Base-by-base conservation (phyloP, 768 basidiomycete genomes). In the Tylopilus cervinicoccineus region DNA sequence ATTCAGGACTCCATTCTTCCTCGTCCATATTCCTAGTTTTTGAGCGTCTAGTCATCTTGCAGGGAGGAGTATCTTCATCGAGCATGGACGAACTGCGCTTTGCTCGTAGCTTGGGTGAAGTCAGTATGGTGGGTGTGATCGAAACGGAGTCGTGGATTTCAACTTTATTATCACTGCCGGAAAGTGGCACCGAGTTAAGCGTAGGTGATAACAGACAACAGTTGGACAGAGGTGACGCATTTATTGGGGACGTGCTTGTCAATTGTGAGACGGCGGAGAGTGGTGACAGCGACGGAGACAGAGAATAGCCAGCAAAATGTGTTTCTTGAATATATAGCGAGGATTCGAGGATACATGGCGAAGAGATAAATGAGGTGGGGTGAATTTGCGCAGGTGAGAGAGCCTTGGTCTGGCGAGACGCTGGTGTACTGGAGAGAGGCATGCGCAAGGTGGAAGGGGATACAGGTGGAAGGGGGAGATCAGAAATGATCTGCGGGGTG, bases 11-110 rank as follows among this genome's bases (percentile, higher is more conserved):
- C 60, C 63, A 63, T 14, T 63, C 62, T 0, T 57, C 60, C 1
- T 64, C 62, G 16, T 63, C 62, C 29, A 29, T 12, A 8, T 53
- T 48, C 31, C 43, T 59, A 17, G 27, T 28, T 22, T 45, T 63
- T 14, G 45, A 42, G 20, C 54, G 56, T 45, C 41, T 57, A 0
- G 40, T 20, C 3, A 40, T 49, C 31, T 51, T 51, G 43, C 4
- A 20, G 4, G 33, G n/a, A 1, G 37, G 45, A 14, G 19, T 16
- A 2, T 52, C 54, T 16, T 55, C 53, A 8, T 40, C 36, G 4
- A 42, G 37, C 24, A 22, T 19, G 10, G 32, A 46, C 23, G 33
- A 24, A 4, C 31, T 44, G 14, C 60, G 62, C 40, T 64, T 63
- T 17, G 40, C 41, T 24, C 39, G 33, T 20, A 37, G 27, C 16